A percentile compares a stretch with the other conserved stretches of the same genome.
Conservation (phyloP, 257 asterid species). For the Lavandula angustifolia region DNA sequence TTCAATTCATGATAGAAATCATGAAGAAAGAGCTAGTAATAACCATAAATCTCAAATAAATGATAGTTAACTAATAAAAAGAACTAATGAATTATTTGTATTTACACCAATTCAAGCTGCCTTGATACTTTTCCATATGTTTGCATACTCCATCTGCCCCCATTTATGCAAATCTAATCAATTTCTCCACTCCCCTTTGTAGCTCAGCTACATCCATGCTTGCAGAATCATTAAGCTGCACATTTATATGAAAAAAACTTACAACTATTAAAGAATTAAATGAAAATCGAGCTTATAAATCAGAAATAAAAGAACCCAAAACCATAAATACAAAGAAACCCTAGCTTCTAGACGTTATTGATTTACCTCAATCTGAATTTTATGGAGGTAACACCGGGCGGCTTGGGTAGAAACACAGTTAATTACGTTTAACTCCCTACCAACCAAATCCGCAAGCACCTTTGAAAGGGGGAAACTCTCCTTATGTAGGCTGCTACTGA, state of each 20-base stretch:
- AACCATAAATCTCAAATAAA: no score
- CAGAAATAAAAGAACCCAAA: neutral
- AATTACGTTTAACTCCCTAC: slow-evolving; percentile 25
- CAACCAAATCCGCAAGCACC: slow-evolving; percentile 31
- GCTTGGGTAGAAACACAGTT: slow-evolving; percentile 30
- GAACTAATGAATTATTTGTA: no score
- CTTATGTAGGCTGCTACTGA: neutral
- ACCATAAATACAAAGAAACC: neutral
- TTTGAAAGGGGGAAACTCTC: slow-evolving; percentile 34
- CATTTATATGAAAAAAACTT: no score
- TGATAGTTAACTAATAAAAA: no score
- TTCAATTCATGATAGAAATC: no score
- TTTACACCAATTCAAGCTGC: no score
- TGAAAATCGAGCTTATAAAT: neutral
- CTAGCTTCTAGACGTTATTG: neutral
- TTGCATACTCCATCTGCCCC: neutral
- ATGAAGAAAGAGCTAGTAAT: no score
- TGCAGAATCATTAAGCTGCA: slow-evolving; percentile 24
- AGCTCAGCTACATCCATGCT: slow-evolving; percentile 32
- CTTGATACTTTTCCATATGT: no score
- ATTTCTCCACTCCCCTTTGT: slow-evolving; percentile 21
- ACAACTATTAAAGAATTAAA: no score
- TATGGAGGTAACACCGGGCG: slow-evolving; percentile 25
- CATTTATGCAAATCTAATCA: slow-evolving; percentile 8
- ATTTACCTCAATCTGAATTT: slow-evolving; percentile 39